Evolutionary conservation across 768 basidiomycete species (phyloP).

Genomic region (Rhizopogon vinicolor): DNA sequence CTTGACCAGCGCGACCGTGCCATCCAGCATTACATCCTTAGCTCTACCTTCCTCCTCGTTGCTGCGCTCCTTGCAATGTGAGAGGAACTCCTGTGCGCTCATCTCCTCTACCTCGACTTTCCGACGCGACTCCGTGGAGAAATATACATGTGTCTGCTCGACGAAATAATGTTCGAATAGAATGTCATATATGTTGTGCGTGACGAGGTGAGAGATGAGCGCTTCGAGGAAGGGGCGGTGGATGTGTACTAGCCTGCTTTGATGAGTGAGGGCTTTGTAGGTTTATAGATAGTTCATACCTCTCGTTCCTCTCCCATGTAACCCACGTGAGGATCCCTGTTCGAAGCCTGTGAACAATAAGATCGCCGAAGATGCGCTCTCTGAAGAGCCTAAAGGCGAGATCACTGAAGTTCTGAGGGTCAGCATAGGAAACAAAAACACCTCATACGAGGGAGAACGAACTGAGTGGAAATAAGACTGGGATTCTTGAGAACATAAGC

Average conservation of each 20-base stretch:
- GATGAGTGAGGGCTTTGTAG: neutral
- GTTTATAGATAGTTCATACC: conserved; percentile 19
- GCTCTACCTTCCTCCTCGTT: conserved; percentile 56
- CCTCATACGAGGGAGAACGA: conserved; percentile 9
- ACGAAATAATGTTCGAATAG: conserved; percentile 56
- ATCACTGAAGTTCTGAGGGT: conserved; percentile 33
- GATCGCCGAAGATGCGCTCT: conserved; percentile 44
- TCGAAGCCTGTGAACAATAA: conserved; percentile 40
- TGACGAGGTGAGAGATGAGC: conserved; percentile 54
- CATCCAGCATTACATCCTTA: conserved; percentile 43
- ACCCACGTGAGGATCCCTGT: conserved; percentile 48
- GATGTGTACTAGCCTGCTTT: conserved; percentile 31
- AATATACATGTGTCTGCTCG: conserved; percentile 47
- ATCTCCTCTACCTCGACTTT: conserved; percentile 26
- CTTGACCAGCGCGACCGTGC: conserved; percentile 45
- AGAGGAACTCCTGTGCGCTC: conserved; percentile 51
- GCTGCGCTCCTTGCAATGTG: conserved; percentile 39
- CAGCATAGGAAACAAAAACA: neutral
- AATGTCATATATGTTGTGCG: conserved; percentile 50
- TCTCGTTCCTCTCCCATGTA: conserved; percentile 45
- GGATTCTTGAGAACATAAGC: conserved; percentile 46
- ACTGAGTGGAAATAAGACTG: conserved; percentile 42
- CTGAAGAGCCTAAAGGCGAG: conserved; percentile 56
- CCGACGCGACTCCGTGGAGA: conserved; percentile 43
- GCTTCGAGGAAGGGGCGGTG: conserved; percentile 37